phyloP scores from a whole-genome alignment of 2,329 filamentous ascomycete genomes.

The Talaromyces rugulosus region DNA sequence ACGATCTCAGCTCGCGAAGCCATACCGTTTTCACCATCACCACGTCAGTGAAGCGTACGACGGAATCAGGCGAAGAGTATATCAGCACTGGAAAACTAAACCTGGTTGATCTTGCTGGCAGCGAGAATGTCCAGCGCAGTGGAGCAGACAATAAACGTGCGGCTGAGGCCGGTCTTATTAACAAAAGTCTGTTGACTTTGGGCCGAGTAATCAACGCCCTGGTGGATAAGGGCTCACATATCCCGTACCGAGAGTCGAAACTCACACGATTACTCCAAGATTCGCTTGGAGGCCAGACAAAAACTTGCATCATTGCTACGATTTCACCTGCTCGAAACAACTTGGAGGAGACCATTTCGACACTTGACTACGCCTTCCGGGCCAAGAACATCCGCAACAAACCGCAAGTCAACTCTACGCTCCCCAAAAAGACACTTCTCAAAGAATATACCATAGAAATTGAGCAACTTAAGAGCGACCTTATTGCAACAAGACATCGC shows the following conservation, averaged over 20 bases:
- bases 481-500: conserved; percentile 86
- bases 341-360: conserved; percentile 96
- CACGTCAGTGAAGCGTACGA: conserved; percentile 76
- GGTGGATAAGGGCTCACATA: conserved; percentile 83
- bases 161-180: conserved; percentile 91
- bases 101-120: conserved; percentile 91
- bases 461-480: conserved; percentile 87
- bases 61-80: conserved; percentile 82
- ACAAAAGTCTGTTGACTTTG: conserved; percentile 92
- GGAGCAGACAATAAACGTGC: conserved; percentile 98
- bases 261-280: conserved; percentile 93
- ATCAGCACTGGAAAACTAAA: conserved; percentile 92
- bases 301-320: conserved; percentile 98
- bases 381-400: conserved; percentile 99
- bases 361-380: conserved; percentile 93
- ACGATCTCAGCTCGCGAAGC: conserved; percentile 92
- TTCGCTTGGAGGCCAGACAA: conserved; percentile 89
- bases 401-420: conserved; percentile 85
- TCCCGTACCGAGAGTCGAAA: conserved; percentile 91
- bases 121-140: conserved; percentile 95
- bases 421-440: conserved; percentile 89
- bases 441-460: conserved; percentile 89
- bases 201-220: conserved; percentile 96
- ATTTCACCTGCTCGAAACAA: conserved; percentile 93
- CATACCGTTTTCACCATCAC: conserved; percentile 98